Base-by-base conservation (phyloP, 179 eudicot species). In the Patellifolia procumbens region DNA sequence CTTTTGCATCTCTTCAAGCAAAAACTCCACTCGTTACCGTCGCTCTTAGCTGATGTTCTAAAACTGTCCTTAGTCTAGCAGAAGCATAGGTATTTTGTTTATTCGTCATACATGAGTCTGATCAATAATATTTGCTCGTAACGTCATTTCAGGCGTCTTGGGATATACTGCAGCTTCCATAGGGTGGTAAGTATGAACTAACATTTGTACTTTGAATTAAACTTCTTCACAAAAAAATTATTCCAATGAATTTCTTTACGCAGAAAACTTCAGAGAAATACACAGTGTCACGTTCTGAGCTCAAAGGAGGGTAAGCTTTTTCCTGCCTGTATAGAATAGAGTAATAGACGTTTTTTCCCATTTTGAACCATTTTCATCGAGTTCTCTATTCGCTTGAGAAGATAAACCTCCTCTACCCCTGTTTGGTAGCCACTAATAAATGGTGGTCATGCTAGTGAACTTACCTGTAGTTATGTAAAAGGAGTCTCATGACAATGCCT, bases 241-340 rank as follows among this genome's bases (percentile, higher is more conserved):
- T 24, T 37, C 37, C 4, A 31, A 58, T 74, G 48, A 66, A 22
- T 45, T 52, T 28, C 17, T 42, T 78, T 17, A 28, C 78, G 79
- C 78, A 94, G 99, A 89, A 85, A 86, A 76, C 93, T 68, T 89
- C 97, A 46, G 83, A 87, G 64, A 90, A 89, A 71, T 95, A 90
- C 75, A 74, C 92, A 15, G 81, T 81, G n/a, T 84, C 81, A n/a
- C 93, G 97, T 72, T 42, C 82, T n/a, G 99, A 92, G 82, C 92
- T 92, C 71, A 90, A 86, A 82, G 99, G 99, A 83, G 99, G 99
- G 99, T 95, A 80, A 55, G 97, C 76, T 52, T 61, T 9, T 31
- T 52, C 34, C 19, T 43, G 29, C 52, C 24, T 55, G 13, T 46
- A 56, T 59, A 19, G 17, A 65, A 20, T 61, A 29, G 37, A 39